phyloP scores from a whole-genome alignment of 1,139 yeast genomes.

The Meyerozyma carpophila region DNA sequence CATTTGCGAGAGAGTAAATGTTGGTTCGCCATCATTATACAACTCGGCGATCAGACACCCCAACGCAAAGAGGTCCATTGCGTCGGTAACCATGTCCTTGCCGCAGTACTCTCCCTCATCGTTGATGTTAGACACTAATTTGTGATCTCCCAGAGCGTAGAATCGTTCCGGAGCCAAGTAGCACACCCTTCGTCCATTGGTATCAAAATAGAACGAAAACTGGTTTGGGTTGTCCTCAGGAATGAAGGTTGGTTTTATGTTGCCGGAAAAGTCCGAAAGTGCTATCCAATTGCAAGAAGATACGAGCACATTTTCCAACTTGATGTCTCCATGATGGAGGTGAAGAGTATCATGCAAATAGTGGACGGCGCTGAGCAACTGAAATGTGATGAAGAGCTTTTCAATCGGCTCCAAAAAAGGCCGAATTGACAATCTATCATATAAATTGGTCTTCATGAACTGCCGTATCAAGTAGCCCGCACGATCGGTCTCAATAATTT shows the following conservation, averaged over 20 bases:
- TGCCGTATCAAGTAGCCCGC: conserved; percentile 91
- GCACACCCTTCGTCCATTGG: conserved; percentile 80
- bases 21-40: conserved; percentile 78
- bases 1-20: conserved; percentile 80
- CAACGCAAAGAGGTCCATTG: conserved; percentile 84
- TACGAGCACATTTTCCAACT: conserved; percentile 80
- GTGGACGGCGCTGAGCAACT: conserved; percentile 56
- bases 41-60: conserved; percentile 94
- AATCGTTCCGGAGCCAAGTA: conserved; percentile 95
- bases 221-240: conserved; percentile 97
- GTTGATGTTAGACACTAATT: conserved; percentile 15
- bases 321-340: conserved; percentile 84
- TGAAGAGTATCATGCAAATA: conserved; percentile 55
- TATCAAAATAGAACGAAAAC: conserved; percentile 87
- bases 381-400: conserved; percentile 80
- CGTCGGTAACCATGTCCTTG: conserved; percentile 40
- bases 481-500: conserved; percentile 79
- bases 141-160: conserved; percentile 17
- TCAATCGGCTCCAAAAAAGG: conserved; percentile 84
- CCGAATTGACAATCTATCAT: conserved; percentile 80
- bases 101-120: conserved; percentile 25
- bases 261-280: conserved; percentile 76
- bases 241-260: conserved; percentile 70
- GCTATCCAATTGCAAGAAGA: conserved; percentile 89
- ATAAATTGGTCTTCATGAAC: conserved; percentile 67